A percentile compares a stretch with the other conserved stretches of the same genome.
These are phyloP conservation scores for Rhodamnia argentea DNA, from an alignment of 345 rosid genomes.

Conservation along the genomic window DNA sequence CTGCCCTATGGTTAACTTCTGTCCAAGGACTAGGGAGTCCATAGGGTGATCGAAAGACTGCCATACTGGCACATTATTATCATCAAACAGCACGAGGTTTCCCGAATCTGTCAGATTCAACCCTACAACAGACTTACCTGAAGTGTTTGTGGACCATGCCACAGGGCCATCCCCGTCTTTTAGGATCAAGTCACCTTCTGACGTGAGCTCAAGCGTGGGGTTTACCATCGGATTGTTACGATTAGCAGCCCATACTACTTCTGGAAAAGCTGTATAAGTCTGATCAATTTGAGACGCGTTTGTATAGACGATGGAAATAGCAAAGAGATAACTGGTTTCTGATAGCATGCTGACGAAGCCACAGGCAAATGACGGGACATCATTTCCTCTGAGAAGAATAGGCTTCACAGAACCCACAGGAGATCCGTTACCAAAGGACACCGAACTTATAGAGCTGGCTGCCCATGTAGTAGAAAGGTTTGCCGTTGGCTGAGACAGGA, in stretches of 20 bases:
- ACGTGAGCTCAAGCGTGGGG: slow-evolving; percentile 5
- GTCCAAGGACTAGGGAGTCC: slow-evolving; percentile 7
- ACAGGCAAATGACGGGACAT: neutral
- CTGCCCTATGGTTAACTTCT: slow-evolving; percentile 1
- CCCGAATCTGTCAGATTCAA: slow-evolving; percentile 3
- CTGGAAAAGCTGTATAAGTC: neutral
- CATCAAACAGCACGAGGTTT: slow-evolving; percentile 7
- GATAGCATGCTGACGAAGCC: neutral
- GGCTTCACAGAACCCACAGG: neutral
- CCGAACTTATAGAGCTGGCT: neutral
- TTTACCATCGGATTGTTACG: slow-evolving; percentile 1
- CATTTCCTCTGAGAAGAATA: neutral
- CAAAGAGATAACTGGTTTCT: neutral
- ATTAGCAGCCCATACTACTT: slow-evolving; percentile 23
- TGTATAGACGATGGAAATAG: neutral
- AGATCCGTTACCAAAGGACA: neutral
- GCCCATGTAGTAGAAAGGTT: neutral
- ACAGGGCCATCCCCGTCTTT: neutral
- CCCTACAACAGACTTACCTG: slow-evolving; percentile 2
- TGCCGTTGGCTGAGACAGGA: neutral
- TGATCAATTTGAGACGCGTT: neutral
- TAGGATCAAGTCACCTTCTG: slow-evolving; percentile 6
- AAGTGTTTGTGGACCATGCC: slow-evolving; percentile 11
- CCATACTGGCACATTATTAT: slow-evolving; percentile 6
- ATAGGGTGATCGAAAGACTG: slow-evolving; percentile 13